A percentile compares a stretch with the other conserved stretches of the same genome.
phyloP scores from a whole-genome alignment of 2,329 filamentous ascomycete genomes.

The Trichoderma lentiforme region DNA sequence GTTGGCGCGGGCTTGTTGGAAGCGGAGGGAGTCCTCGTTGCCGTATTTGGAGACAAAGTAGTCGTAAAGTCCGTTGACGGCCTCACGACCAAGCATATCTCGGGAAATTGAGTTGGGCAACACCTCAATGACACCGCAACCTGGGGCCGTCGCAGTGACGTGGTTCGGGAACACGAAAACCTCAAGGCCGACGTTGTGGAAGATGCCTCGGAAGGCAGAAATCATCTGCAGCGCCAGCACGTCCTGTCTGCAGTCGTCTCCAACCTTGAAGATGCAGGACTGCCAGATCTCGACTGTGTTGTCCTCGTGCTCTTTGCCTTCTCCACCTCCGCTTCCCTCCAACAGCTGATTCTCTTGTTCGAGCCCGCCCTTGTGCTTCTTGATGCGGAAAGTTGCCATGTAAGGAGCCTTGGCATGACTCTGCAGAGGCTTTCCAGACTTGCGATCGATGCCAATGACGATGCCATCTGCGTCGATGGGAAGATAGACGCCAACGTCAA shows the following conservation, averaged over 20 bases:
- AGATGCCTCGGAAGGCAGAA: slow-evolving; percentile 93
- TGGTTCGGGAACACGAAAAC: slow-evolving; percentile 97
- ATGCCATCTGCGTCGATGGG: slow-evolving; percentile 96
- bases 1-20: slow-evolving; percentile 92
- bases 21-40: slow-evolving; percentile 88
- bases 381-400: slow-evolving; percentile 98
- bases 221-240: slow-evolving; percentile 97
- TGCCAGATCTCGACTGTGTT: slow-evolving; percentile 94
- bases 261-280: slow-evolving; percentile 99
- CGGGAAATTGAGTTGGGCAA: slow-evolving; percentile 96
- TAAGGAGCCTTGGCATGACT: slow-evolving; percentile 98
- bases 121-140: slow-evolving; percentile 97
- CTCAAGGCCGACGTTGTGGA: slow-evolving; percentile 89
- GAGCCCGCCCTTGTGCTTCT: slow-evolving; percentile 64
- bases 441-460: slow-evolving; percentile 95
- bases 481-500: slow-evolving; percentile 95
- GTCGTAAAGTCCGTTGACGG: slow-evolving; percentile 96
- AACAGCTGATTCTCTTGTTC: slow-evolving; percentile 53
- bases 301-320: slow-evolving; percentile 29
- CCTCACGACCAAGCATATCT: slow-evolving; percentile 97
- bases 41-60: slow-evolving; percentile 98
- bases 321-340: slow-evolving; percentile 43
- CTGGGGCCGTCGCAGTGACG: slow-evolving; percentile 93
- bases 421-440: slow-evolving; percentile 94
- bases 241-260: slow-evolving; percentile 96